A percentile compares a stretch with the other conserved stretches of the same genome.
These are phyloP conservation scores for Aspergillus fischeri DNA, from an alignment of 2,329 filamentous ascomycete species.

Conservation along the genomic window DNA sequence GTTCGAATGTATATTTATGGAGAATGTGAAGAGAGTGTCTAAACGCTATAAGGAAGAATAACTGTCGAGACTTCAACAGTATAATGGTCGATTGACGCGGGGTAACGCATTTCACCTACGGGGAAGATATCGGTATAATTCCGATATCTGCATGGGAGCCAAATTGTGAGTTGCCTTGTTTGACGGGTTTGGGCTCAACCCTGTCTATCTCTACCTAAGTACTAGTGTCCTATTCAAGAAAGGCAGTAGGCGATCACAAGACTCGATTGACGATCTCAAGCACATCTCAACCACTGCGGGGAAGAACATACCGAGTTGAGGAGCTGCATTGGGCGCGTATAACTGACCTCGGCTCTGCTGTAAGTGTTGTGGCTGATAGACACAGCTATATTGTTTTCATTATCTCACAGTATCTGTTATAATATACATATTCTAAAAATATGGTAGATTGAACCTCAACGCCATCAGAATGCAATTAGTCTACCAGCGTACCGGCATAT, in stretches of 20 bases:
- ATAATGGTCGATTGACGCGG: not conserved
- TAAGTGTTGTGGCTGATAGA: not conserved
- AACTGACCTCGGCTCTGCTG: not conserved
- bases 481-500: constrained; percentile 37
- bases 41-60: not conserved
- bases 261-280: not conserved
- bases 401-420: not conserved
- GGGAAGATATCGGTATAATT: not conserved
- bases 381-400: not conserved
- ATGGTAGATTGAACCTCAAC: not conserved
- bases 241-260: not conserved
- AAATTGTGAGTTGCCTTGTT: not conserved
- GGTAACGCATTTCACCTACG: not conserved
- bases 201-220: not conserved
- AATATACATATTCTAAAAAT: not conserved
- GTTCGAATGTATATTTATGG: not conserved
- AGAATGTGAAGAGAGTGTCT: not conserved
- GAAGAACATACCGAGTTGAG: not conserved
- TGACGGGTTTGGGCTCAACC: not conserved
- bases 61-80: not conserved
- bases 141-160: not conserved
- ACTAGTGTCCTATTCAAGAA: not conserved
- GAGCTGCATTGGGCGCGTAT: not conserved
- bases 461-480: constrained; percentile 18
- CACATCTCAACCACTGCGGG: no score